These are phyloP conservation scores for Lecanoromycetidae sp. DNA, from an alignment of 2,329 filamentous ascomycete species.

Conservation along the genomic window DNA sequence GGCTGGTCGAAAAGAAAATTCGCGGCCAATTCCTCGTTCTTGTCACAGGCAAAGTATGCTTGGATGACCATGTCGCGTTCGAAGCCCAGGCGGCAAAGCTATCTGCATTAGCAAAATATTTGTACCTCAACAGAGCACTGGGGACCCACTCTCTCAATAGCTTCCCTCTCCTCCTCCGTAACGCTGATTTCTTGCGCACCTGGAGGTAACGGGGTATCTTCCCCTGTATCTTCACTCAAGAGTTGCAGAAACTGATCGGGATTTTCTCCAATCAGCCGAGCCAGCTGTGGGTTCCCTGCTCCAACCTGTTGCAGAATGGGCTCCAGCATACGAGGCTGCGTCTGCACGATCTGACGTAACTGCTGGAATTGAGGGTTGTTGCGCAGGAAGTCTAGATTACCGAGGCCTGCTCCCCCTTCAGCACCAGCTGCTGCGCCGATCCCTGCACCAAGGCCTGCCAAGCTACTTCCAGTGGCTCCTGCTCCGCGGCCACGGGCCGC, in stretches of 20 bases:
- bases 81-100: slow-evolving; percentile 90
- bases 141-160: slow-evolving; percentile 72
- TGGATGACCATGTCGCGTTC: slow-evolving; percentile 88
- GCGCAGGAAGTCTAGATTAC: slow-evolving; percentile 83
- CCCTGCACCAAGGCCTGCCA: slow-evolving; percentile 32
- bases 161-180: slow-evolving; percentile 90
- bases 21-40: slow-evolving; percentile 95
- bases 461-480: slow-evolving; percentile 13
- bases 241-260: slow-evolving; percentile 87
- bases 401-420: slow-evolving; percentile 43
- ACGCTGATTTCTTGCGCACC: slow-evolving; percentile 83
- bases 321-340: slow-evolving; percentile 96
- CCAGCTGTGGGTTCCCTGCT: slow-evolving; percentile 86
- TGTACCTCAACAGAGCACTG: slow-evolving; percentile 1
- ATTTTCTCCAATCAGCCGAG: slow-evolving; percentile 80
- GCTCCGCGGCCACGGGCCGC: slow-evolving; percentile 24
- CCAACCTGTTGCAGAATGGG: slow-evolving; percentile 94
- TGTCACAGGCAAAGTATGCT: slow-evolving; percentile 98
- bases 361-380: slow-evolving; percentile 98
- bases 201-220: slow-evolving; percentile 57
- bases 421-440: slow-evolving; percentile 33
- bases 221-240: slow-evolving; percentile 61
- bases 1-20: slow-evolving; percentile 98
- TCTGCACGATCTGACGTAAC: slow-evolving; percentile 89
- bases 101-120: slow-evolving; percentile 3